phyloP scores from a whole-genome alignment of 1,139 yeast species.

The Kurtzmaniella quercitrusa region DNA sequence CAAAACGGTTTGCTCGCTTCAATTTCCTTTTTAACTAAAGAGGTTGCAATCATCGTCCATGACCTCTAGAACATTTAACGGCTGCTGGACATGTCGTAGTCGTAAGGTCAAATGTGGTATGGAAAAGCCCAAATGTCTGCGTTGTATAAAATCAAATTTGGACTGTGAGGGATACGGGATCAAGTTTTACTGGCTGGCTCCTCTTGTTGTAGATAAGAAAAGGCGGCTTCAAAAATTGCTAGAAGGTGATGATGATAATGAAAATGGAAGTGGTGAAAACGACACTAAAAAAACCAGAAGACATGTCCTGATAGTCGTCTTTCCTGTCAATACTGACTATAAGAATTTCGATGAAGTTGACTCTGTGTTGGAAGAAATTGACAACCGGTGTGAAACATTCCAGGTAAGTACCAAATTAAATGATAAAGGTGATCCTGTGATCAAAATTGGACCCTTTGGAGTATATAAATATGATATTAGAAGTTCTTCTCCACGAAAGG shows the following conservation, averaged over 20 bases:
- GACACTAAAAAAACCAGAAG: conserved; percentile 1
- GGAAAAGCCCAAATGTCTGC: conserved; percentile 33
- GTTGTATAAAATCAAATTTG: conserved; percentile 40
- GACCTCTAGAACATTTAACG: conserved; percentile 39
- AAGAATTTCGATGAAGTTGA: conserved; percentile 16
- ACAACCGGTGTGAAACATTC: conserved; percentile 2
- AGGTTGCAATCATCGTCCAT: conserved; percentile 10
- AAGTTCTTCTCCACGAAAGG: not conserved
- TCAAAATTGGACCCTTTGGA: not conserved
- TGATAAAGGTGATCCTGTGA: not conserved
- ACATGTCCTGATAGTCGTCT: conserved; percentile 1
- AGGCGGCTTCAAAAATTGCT: conserved; percentile 2
- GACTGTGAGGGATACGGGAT: conserved; percentile 40
- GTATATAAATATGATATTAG: not conserved
- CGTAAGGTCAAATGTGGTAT: conserved; percentile 51
- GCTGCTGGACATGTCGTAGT: conserved; percentile 51
- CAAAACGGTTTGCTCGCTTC: not conserved
- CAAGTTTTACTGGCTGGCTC: conserved; percentile 38
- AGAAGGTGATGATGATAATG: conserved; percentile 24
- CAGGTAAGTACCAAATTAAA: not conserved
- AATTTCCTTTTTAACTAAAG: not conserved
- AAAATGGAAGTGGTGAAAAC: no score
- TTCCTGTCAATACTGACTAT: conserved; percentile 7
- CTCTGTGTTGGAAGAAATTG: conserved; percentile 10
- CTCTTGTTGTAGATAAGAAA: conserved; percentile 19